Percentiles rank a stretch among this genome's conserved stretches.
Conservation (phyloP, 352 stramenopile genomes). For the Phytophthora europaea region DNA sequence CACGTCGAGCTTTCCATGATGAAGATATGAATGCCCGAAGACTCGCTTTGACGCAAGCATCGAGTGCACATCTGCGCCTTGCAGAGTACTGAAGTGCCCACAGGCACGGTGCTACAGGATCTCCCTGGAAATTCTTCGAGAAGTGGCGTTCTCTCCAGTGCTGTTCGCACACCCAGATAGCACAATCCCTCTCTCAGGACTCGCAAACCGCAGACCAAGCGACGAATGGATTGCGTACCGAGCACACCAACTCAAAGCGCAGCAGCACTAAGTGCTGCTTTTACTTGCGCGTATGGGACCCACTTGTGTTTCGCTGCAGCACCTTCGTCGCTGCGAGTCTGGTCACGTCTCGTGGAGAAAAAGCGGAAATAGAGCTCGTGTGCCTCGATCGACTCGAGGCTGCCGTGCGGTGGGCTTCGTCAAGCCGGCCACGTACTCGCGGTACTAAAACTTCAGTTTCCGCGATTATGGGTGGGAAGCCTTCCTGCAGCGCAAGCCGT, state of each 20-base stretch:
- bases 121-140: too few relatives aligned
- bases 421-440: slow-evolving; percentile 6
- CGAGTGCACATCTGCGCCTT: too few relatives aligned
- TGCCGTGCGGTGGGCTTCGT: not conserved
- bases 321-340: not conserved
- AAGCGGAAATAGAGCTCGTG: slow-evolving; percentile 12
- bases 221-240: too few relatives aligned
- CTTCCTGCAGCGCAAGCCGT: slow-evolving; percentile 15
- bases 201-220: too few relatives aligned
- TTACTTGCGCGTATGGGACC: not conserved
- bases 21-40: too few relatives aligned
- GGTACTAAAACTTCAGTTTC: slow-evolving; percentile 21
- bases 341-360: slow-evolving; percentile 8
- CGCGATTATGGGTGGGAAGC: slow-evolving; percentile 7
- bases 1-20: too few relatives aligned
- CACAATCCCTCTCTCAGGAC: too few relatives aligned
- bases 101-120: too few relatives aligned
- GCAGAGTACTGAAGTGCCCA: too few relatives aligned
- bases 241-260: not conserved
- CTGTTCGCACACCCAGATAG: too few relatives aligned
- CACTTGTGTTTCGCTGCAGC: not conserved
- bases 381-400: not conserved
- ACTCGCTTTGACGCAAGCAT: too few relatives aligned
- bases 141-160: too few relatives aligned
- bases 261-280: not conserved